A percentile compares a stretch with the other conserved stretches of the same genome.
phyloP scores from a whole-genome alignment of 176 grass and related monocot genomes.

The Elaeis guineensis region DNA sequence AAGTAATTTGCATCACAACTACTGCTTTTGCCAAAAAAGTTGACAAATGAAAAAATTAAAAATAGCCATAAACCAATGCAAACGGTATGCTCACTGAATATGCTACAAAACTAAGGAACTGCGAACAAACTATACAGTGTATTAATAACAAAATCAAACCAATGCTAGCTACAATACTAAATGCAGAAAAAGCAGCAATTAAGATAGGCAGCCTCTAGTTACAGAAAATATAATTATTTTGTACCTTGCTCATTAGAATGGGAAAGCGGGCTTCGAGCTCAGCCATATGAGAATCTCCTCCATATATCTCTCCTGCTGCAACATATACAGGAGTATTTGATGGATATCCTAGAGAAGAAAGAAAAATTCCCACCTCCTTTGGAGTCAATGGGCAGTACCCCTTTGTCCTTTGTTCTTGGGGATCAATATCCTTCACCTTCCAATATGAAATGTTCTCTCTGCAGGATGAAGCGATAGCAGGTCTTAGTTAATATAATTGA shows the following conservation, averaged over 20 bases:
- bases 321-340: slow-evolving; percentile 77
- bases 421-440: slow-evolving; percentile 93
- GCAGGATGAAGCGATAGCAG: neutral
- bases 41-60: too few relatives aligned
- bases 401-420: slow-evolving; percentile 57
- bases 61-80: too few relatives aligned
- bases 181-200: too few relatives aligned
- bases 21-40: too few relatives aligned
- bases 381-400: slow-evolving; percentile 90
- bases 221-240: neutral
- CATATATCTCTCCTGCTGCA: slow-evolving; percentile 92
- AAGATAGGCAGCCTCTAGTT: too few relatives aligned
- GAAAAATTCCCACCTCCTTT: slow-evolving; percentile 81
- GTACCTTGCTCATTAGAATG: slow-evolving; percentile 86
- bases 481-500: too few relatives aligned
- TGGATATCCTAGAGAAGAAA: slow-evolving; percentile 87
- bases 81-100: too few relatives aligned
- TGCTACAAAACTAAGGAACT: too few relatives aligned
- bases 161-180: too few relatives aligned
- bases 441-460: slow-evolving; percentile 90
- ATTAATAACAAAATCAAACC: too few relatives aligned
- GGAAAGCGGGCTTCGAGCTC: slow-evolving; percentile 72
- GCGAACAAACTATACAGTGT: too few relatives aligned
- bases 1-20: too few relatives aligned
- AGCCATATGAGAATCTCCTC: slow-evolving; percentile 70